Evolutionary conservation across 495 filamentous ascomycete species (phyloP).

Genomic region (Venustampulla echinocandica): DNA sequence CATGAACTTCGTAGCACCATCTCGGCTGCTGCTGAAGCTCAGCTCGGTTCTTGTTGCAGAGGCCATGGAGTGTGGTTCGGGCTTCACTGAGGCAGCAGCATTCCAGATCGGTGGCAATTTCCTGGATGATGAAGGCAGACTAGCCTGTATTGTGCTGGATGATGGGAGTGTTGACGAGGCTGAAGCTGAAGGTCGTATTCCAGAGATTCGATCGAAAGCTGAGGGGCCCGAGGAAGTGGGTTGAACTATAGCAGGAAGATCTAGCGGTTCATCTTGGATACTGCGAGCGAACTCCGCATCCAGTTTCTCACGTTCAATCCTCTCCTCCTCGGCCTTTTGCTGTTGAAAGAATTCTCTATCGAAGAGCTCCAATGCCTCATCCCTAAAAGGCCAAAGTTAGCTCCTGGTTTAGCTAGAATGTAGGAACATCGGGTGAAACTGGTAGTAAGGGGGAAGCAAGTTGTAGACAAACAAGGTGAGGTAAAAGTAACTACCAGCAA

Average conservation of each 20-base stretch:
- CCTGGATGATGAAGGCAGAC: neutral
- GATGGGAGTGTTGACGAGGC: neutral
- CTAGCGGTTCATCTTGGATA: conserved; percentile 20
- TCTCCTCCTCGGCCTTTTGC: conserved; percentile 29
- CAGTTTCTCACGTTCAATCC: conserved; percentile 31
- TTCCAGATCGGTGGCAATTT: neutral
- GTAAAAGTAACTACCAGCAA: conserved; percentile 15
- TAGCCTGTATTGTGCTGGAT: neutral
- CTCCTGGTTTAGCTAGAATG: conserved; percentile 13
- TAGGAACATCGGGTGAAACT: neutral
- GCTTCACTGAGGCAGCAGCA: neutral
- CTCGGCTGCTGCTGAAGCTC: neutral
- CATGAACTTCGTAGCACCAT: conserved; percentile 3
- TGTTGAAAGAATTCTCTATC: conserved; percentile 19
- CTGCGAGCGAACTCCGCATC: conserved; percentile 42
- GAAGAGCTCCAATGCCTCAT: conserved; percentile 15
- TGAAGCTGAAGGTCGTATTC: conserved; percentile 3
- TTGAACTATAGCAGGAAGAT: neutral
- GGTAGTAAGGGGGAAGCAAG: conserved; percentile 14
- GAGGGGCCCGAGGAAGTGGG: neutral
- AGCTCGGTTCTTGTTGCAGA: neutral
- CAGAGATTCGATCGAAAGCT: conserved; percentile 17
- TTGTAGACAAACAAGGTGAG: conserved; percentile 16
- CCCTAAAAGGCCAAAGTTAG: conserved; percentile 8
- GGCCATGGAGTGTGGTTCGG: conserved; percentile 6